Evolutionary conservation across 768 basidiomycete species (phyloP).

Genomic region (Amanita rubescens): DNA sequence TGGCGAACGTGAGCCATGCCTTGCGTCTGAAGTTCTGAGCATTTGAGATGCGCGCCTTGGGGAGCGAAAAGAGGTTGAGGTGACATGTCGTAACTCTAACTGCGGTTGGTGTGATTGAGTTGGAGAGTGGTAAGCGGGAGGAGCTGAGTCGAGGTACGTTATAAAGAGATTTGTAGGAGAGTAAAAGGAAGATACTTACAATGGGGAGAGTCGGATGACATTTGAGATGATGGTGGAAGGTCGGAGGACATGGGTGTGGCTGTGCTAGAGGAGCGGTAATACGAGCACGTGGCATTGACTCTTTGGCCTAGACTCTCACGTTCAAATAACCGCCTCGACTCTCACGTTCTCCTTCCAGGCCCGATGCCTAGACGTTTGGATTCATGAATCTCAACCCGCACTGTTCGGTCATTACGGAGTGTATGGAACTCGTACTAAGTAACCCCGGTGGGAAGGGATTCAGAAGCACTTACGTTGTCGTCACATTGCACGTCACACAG

Average conservation of each 20-base stretch:
- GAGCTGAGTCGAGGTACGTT: too few relatives aligned
- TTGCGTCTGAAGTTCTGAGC: slow-evolving; percentile 30
- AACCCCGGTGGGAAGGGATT: too few relatives aligned
- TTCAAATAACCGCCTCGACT: too few relatives aligned
- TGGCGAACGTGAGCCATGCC: slow-evolving; percentile 58
- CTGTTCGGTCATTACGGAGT: too few relatives aligned
- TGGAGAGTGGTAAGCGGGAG: slow-evolving; percentile 18
- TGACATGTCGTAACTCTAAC: slow-evolving; percentile 48
- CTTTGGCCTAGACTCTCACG: too few relatives aligned
- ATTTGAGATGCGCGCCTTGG: slow-evolving; percentile 40
- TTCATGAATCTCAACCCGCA: too few relatives aligned
- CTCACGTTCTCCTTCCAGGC: too few relatives aligned
- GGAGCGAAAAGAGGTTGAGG: slow-evolving; percentile 38
- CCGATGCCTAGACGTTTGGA: too few relatives aligned
- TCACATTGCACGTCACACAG: too few relatives aligned
- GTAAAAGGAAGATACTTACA: neutral
- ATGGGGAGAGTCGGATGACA: neutral
- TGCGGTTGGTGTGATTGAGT: slow-evolving; percentile 16
- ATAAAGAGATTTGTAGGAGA: too few relatives aligned
- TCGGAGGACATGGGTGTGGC: neutral
- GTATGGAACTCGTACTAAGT: too few relatives aligned
- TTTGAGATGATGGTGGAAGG: neutral
- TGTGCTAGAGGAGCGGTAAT: neutral
- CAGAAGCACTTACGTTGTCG: too few relatives aligned
- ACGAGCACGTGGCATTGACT: neutral